A percentile compares a stretch with the other conserved stretches of the same genome.
Evolutionary conservation across 371 early-diverging fungal genomes (phyloP).

Genomic region (Actinomucor elegans): DNA sequence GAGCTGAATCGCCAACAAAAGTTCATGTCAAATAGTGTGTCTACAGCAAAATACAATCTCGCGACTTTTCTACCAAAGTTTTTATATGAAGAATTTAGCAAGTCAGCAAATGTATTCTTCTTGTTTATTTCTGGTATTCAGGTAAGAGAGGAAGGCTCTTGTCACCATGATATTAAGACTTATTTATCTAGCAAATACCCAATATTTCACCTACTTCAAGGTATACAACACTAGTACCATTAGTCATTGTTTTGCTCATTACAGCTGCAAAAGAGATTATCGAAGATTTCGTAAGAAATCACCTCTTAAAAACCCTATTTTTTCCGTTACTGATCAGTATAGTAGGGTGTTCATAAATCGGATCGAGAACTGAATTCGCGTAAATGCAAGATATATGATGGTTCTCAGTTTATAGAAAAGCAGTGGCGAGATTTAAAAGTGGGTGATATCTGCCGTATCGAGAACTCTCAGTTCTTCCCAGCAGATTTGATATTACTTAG

Average conservation of each 20-base stretch:
- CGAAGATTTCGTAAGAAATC: slow-evolving; percentile 82
- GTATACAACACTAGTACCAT: slow-evolving; percentile 91
- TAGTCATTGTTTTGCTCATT: slow-evolving; percentile 85
- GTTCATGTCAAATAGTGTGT: slow-evolving; percentile 79
- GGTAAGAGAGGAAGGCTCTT: slow-evolving; percentile 35
- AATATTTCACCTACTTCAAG: slow-evolving; percentile 84
- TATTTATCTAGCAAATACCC: slow-evolving; percentile 67
- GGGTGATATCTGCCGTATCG: slow-evolving; percentile 90
- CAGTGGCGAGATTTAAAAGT: slow-evolving; percentile 81
- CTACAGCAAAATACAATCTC: slow-evolving; percentile 89
- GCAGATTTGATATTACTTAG: slow-evolving; percentile 89
- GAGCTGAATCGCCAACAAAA: slow-evolving; percentile 69
- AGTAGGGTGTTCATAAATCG: slow-evolving; percentile 60
- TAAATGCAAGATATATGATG: slow-evolving; percentile 65
- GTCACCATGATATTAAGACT: not conserved
- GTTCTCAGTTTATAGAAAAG: slow-evolving; percentile 61
- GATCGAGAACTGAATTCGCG: slow-evolving; percentile 79
- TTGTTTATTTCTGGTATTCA: slow-evolving; percentile 85
- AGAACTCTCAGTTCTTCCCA: slow-evolving; percentile 86
- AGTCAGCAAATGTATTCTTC: slow-evolving; percentile 95
- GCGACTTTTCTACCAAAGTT: slow-evolving; percentile 91
- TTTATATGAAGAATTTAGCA: slow-evolving; percentile 91
- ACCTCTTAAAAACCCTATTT: not conserved
- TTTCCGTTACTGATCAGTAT: not conserved
- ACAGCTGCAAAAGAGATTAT: slow-evolving; percentile 96